These are phyloP conservation scores for Funneliformis geosporum DNA, from an alignment of 192 early-diverging fungal species.

Conservation along the genomic window DNA sequence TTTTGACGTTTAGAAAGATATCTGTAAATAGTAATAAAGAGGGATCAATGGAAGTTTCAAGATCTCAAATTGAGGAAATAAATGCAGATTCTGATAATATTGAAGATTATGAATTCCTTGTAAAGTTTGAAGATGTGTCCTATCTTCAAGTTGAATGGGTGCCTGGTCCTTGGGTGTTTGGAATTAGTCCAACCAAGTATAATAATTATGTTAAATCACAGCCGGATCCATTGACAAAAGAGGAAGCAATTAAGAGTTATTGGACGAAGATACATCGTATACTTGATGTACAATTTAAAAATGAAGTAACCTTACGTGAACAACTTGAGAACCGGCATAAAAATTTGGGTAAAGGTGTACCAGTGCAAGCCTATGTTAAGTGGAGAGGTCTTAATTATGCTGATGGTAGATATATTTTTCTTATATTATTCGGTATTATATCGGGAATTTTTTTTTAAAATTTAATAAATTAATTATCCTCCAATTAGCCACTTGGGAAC, in stretches of 20 bases:
- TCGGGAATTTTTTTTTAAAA: background rate
- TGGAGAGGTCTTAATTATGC: slow-evolving; percentile 61
- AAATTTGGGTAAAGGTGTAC: background rate
- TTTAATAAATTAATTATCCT: slow-evolving; percentile 12
- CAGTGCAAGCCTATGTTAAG: slow-evolving; percentile 62
- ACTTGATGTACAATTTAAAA: slow-evolving; percentile 43
- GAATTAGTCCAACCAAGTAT: slow-evolving; percentile 34
- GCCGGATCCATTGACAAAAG: slow-evolving; percentile 24
- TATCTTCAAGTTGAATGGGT: slow-evolving; percentile 57
- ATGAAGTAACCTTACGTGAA: slow-evolving; percentile 17
- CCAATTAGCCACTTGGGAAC: slow-evolving; percentile 45
- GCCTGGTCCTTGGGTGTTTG: slow-evolving; percentile 45
- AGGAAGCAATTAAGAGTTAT: slow-evolving; percentile 36
- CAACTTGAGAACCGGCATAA: background rate
- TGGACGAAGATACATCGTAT: slow-evolving; percentile 48
- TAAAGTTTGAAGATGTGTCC: slow-evolving; percentile 51
- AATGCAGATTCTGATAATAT: background rate
- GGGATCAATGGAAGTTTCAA: slow-evolving; percentile 23
- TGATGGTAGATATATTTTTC: slow-evolving; percentile 42
- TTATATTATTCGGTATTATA: background rate
- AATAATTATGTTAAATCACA: slow-evolving; percentile 38
- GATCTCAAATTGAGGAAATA: slow-evolving; percentile 8
- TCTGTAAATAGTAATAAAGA: background rate
- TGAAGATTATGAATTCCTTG: slow-evolving; percentile 39
- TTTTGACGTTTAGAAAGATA: slow-evolving; percentile 35